Evolutionary conservation across 257 asterid genomes (phyloP).

Genomic region (Solanum appendiculatum): DNA sequence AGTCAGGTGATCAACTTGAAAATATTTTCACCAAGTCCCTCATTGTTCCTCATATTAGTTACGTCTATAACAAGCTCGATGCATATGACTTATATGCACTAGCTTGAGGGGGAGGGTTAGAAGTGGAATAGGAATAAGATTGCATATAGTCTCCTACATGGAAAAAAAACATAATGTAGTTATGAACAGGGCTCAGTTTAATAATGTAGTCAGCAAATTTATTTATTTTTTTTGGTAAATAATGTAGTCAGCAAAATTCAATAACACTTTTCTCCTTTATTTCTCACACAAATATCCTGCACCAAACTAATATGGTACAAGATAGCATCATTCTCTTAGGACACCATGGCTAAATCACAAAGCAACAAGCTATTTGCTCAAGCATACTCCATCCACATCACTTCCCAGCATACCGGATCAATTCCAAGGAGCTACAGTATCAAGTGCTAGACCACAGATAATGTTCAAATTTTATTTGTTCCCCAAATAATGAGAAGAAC

Average conservation of each 20-base stretch:
- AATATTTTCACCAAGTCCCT: background rate
- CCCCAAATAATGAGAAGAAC: background rate
- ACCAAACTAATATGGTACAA: background rate
- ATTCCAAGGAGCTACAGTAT: background rate
- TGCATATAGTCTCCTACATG: background rate
- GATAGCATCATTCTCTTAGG: background rate
- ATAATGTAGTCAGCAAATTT: background rate
- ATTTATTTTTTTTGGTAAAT: background rate
- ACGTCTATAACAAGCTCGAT: background rate
- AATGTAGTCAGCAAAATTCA: background rate
- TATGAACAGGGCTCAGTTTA: background rate
- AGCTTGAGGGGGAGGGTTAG: background rate
- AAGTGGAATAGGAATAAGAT: background rate
- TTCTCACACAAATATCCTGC: background rate
- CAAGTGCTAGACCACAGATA: background rate
- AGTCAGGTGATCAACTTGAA: background rate
- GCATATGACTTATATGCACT: background rate
- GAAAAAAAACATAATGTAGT: background rate
- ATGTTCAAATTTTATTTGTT: background rate
- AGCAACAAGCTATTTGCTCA: background rate
- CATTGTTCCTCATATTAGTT: background rate
- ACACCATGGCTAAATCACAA: background rate
- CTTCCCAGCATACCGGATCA: background rate
- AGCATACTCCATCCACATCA: background rate
- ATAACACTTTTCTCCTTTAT: background rate